phyloP scores from a whole-genome alignment of 2,329 filamentous ascomycete species.

The Neofusicoccum ribis region DNA sequence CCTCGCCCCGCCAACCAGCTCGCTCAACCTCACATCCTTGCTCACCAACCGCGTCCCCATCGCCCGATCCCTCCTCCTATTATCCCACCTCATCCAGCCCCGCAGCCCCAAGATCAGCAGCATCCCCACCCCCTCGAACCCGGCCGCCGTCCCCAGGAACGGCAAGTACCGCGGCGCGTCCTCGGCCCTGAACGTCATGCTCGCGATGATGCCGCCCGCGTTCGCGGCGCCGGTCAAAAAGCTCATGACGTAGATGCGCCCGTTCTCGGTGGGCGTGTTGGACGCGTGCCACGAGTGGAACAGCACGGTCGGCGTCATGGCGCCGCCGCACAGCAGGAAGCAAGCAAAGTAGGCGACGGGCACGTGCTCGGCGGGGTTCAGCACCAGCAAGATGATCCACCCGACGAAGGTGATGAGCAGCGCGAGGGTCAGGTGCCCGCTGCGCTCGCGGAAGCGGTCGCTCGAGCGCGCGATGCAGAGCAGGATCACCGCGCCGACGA shows the following conservation, averaged over 20 bases:
- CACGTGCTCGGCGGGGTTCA: background rate
- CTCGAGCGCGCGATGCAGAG: constrained; percentile 2
- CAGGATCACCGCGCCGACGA: constrained; percentile 17
- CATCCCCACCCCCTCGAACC: constrained; percentile 12
- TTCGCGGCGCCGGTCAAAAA: constrained; percentile 14
- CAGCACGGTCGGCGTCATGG: constrained; percentile 14
- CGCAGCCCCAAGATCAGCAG: constrained; percentile 13
- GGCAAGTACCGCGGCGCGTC: constrained; percentile 17
- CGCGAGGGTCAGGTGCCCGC: constrained; percentile 4
- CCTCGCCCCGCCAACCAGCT: constrained; percentile 11
- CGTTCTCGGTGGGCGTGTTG: constrained; percentile 17
- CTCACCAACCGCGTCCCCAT: constrained; percentile 11
- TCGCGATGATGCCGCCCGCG: constrained; percentile 8
- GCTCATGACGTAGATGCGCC: constrained; percentile 13
- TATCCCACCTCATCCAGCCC: constrained; percentile 19
- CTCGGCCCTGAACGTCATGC: constrained; percentile 8
- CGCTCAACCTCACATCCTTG: constrained; percentile 14
- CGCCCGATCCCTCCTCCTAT: constrained; percentile 7
- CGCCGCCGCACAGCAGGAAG: constrained; percentile 17
- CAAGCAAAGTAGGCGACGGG: constrained; percentile 9
- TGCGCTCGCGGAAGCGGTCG: constrained; percentile 18
- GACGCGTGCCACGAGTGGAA: constrained; percentile 19
- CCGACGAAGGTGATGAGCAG: constrained; percentile 17
- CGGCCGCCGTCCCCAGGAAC: constrained; percentile 5
- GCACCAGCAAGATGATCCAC: constrained; percentile 2